Base-by-base conservation (phyloP, 768 basidiomycete genomes). In the Holtermannia corniformis region DNA sequence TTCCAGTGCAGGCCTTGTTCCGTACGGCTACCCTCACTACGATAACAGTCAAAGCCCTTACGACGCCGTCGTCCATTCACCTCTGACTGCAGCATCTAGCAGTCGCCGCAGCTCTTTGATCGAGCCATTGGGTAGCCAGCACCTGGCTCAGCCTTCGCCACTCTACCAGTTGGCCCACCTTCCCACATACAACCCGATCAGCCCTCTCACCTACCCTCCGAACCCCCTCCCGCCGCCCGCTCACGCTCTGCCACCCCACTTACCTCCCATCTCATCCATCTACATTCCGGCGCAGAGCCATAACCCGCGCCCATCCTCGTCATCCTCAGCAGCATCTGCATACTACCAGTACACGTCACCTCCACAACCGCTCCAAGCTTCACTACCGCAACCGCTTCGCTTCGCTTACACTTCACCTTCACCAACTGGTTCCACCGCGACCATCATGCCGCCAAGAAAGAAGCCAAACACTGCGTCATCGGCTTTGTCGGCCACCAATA, bases 341-440 rank as follows among this genome's bases (percentile, higher is more conserved):
- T 27, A 3, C 60, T 63, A 20, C 61, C 63, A 16, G 3, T 65
- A 14, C 49, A 48, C 22, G 62, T 68, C 47, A 37, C 32, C 32
- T 7, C 16, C 32, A 7, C 7, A 7, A 7, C 32, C 32, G 10
- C 16, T 37, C 16, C 32, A 37, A 37, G 32, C 32, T 37, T 16
- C 32, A 16, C 32, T 37, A 7, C 64, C 63, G 20, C 61, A 59
- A 25, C 66, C 66, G 2, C 60, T 68, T 27, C 50, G 54, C n/a
- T 68, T 68, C 61, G 58, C 55, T 20, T 65, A 63, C 47, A 65
- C 66, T 21, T 50, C 54, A 25, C 54, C 66, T 16, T 63, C 66
- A 2, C 61, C 65, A 0, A 56, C 52, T 14, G 50, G 27, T 22
- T 26, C 40, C 10, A 44, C 19, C 48, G 27, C 41, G 47, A 43